Percentiles rank a stretch among this genome's conserved stretches.
Evolutionary conservation across 2,329 filamentous ascomycete species (phyloP).

Genomic region (Alternaria dauci): DNA sequence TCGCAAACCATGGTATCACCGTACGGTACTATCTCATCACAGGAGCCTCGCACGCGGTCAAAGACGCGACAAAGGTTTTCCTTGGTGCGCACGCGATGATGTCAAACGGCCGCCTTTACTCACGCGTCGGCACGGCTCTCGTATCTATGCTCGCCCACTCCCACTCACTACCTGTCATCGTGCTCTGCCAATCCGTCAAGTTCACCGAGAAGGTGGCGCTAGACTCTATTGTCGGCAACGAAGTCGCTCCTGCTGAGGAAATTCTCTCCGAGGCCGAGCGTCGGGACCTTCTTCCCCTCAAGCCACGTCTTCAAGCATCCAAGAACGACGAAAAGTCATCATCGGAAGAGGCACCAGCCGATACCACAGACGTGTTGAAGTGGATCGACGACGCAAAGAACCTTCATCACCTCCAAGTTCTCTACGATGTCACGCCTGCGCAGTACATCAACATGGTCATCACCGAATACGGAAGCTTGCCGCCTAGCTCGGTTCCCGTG

Average conservation of each 20-base stretch:
- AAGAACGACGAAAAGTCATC: slow-evolving; percentile 37
- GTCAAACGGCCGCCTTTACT: slow-evolving; percentile 91
- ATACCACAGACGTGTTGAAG: slow-evolving; percentile 44
- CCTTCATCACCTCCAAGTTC: slow-evolving; percentile 73
- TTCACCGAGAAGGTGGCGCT: slow-evolving; percentile 89
- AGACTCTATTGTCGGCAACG: slow-evolving; percentile 93
- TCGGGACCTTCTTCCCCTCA: slow-evolving; percentile 41
- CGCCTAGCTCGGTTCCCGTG: slow-evolving; percentile 83
- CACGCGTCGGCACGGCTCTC: slow-evolving; percentile 83
- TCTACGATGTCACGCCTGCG: slow-evolving; percentile 92
- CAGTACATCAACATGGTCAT: slow-evolving; percentile 88
- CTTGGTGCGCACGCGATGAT: slow-evolving; percentile 92
- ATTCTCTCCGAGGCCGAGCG: slow-evolving; percentile 55
- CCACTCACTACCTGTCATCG: slow-evolving; percentile 79
- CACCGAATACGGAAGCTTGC: slow-evolving; percentile 87
- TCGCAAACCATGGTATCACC: slow-evolving; percentile 74
- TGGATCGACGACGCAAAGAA: slow-evolving; percentile 50
- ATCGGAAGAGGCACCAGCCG: slow-evolving; percentile 28
- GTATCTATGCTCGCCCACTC: slow-evolving; percentile 84
- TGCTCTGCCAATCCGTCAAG: slow-evolving; percentile 94
- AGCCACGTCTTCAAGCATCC: slow-evolving; percentile 33
- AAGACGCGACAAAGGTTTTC: slow-evolving; percentile 75
- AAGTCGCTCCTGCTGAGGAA: slow-evolving; percentile 81
- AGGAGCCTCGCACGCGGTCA: slow-evolving; percentile 77
- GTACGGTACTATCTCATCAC: slow-evolving; percentile 85